phyloP scores from a whole-genome alignment of 2,329 filamentous ascomycete species.

The Alternaria consortialis region DNA sequence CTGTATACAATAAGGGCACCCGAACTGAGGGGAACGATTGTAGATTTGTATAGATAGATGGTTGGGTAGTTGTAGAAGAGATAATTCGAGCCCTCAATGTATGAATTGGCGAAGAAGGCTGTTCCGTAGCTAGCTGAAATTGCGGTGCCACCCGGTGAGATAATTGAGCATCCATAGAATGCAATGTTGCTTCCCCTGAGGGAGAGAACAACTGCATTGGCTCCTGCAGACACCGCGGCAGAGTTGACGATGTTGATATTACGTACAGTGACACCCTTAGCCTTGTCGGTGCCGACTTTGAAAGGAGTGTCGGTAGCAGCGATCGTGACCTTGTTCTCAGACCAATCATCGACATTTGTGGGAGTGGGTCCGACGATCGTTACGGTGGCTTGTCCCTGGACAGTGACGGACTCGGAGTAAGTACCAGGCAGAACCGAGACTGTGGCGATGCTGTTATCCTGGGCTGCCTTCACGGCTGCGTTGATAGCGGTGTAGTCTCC shows the following conservation, averaged over 20 bases:
- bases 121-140: conserved; percentile 45
- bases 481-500: conserved; percentile 58
- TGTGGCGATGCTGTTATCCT: conserved; percentile 53
- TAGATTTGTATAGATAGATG: conserved; percentile 56
- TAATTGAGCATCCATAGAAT: conserved; percentile 57
- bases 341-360: conserved; percentile 41
- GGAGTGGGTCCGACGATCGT: conserved; percentile 52
- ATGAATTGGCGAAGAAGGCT: conserved; percentile 56
- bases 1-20: conserved; percentile 53
- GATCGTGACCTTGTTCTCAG: conserved; percentile 53
- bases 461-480: conserved; percentile 56
- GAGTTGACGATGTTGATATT: conserved; percentile 54
- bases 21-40: conserved; percentile 51
- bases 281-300: conserved; percentile 40
- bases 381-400: conserved; percentile 54
- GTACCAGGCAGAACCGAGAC: conserved; percentile 57
- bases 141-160: conserved; percentile 49
- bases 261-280: conserved; percentile 48
- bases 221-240: conserved; percentile 25
- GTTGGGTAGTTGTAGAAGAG: conserved; percentile 54
- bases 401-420: conserved; percentile 55
- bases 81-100: conserved; percentile 57
- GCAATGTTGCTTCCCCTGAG: conserved; percentile 53
- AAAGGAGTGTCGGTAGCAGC: conserved; percentile 37
- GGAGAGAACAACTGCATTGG: conserved; percentile 35